phyloP scores from a whole-genome alignment of 2,329 filamentous ascomycete genomes.

The Hymenoscyphus fraxineus region DNA sequence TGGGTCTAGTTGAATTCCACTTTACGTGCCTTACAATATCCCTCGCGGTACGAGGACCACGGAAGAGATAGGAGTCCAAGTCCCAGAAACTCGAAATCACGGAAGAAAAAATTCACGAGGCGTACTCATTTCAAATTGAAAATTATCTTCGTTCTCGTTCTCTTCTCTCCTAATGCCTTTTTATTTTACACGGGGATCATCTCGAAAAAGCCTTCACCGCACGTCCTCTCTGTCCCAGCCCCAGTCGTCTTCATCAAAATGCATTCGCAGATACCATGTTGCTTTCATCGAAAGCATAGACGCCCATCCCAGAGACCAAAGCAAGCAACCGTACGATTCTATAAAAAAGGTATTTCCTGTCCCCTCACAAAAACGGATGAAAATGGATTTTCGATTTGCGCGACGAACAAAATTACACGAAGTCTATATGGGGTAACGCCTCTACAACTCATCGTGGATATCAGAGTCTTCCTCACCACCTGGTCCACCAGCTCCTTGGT shows the following conservation, averaged over 20 bases:
- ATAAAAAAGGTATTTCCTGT: not conserved
- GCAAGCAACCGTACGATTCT: not conserved
- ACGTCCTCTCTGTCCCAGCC: too few relatives aligned
- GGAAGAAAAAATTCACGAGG: not conserved
- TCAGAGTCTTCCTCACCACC: slow-evolving; percentile 63
- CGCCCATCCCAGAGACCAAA: not conserved
- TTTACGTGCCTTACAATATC: too few relatives aligned
- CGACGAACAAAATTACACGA: slow-evolving; percentile 2
- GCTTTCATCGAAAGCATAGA: not conserved
- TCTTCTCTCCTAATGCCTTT: not conserved
- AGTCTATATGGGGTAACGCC: not conserved
- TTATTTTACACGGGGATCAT: not conserved
- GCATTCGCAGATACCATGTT: not conserved
- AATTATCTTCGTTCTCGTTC: not conserved
- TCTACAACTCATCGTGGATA: slow-evolving; percentile 76
- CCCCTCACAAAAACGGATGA: not conserved
- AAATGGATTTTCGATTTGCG: slow-evolving; percentile 4
- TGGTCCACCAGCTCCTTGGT: slow-evolving; percentile 62
- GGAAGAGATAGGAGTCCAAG: too few relatives aligned
- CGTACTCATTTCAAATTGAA: not conserved
- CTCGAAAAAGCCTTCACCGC: not conserved
- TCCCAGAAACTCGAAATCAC: too few relatives aligned
- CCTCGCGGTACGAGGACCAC: too few relatives aligned
- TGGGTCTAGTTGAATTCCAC: too few relatives aligned
- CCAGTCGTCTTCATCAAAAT: not conserved